Conservation (phyloP, 768 basidiomycete species). For the Leccinum imitatum region DNA sequence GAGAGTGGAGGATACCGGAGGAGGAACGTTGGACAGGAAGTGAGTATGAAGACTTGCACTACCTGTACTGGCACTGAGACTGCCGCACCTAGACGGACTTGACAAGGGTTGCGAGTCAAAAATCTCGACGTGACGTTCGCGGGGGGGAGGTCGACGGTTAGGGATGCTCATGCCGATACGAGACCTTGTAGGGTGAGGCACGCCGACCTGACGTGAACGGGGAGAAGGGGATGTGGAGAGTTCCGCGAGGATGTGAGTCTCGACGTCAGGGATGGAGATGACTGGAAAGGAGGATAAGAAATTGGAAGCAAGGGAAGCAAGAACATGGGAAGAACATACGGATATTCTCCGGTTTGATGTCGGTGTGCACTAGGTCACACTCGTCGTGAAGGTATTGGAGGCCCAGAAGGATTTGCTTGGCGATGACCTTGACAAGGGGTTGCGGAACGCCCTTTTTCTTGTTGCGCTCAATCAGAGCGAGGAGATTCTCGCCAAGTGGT, state of each 20-base stretch:
- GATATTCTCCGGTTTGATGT: conserved; percentile 95
- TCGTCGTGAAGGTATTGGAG: conserved; percentile 91
- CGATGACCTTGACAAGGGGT: conserved; percentile 79
- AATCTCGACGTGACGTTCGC: conserved; percentile 72
- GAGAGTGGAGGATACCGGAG: conserved; percentile 11
- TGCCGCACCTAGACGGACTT: conserved; percentile 43
- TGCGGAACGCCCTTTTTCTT: conserved; percentile 83
- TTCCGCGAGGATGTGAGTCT: conserved; percentile 69
- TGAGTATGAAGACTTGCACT: conserved; percentile 19
- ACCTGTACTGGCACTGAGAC: conserved; percentile 31
- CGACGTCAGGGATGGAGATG: conserved; percentile 80
- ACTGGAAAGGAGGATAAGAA: conserved; percentile 42
- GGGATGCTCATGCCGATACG: conserved; percentile 64
- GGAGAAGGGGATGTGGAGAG: conserved; percentile 67
- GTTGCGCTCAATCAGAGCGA: conserved; percentile 72
- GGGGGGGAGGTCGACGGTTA: conserved; percentile 43
- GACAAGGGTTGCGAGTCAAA: conserved; percentile 79
- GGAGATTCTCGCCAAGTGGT: conserved; percentile 76
- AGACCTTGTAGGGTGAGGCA: conserved; percentile 67
- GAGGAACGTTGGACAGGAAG: conserved; percentile 11
- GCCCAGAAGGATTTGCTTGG: conserved; percentile 84
- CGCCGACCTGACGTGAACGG: conserved; percentile 76
- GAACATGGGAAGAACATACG: conserved; percentile 66
- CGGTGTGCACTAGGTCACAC: conserved; percentile 90
- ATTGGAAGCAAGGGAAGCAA: conserved; percentile 24